Conservation (phyloP, 371 early-diverging fungal species). For the Actinomortierella wolfii region DNA sequence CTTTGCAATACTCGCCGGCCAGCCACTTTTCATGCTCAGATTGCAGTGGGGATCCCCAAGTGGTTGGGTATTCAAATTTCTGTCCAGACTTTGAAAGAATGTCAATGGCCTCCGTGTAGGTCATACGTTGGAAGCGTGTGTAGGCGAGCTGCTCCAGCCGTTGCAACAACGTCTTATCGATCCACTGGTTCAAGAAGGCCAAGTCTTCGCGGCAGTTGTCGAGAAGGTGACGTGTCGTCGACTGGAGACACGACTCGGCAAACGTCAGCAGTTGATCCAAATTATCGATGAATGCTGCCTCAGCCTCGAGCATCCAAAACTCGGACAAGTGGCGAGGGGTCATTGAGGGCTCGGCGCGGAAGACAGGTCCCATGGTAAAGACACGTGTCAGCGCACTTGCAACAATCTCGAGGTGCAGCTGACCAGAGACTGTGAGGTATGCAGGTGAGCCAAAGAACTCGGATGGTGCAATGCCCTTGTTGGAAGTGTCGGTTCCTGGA, state of each 20-base stretch:
- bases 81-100: slow-evolving; percentile 50
- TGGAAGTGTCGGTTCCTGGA: not conserved
- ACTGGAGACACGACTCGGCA: slow-evolving; percentile 58
- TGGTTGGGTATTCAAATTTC: slow-evolving; percentile 66
- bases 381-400: slow-evolving; percentile 80
- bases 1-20: slow-evolving; percentile 65
- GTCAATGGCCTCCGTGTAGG: slow-evolving; percentile 84
- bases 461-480: slow-evolving; percentile 30
- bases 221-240: slow-evolving; percentile 55
- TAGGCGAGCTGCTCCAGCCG: slow-evolving; percentile 42
- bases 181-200: slow-evolving; percentile 56
- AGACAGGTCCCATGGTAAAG: slow-evolving; percentile 87
- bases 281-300: slow-evolving; percentile 74
- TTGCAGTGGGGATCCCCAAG: slow-evolving; percentile 82
- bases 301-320: slow-evolving; percentile 97
- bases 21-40: slow-evolving; percentile 90
- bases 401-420: slow-evolving; percentile 86
- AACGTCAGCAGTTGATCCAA: slow-evolving; percentile 61
- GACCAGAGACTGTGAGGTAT: slow-evolving; percentile 88
- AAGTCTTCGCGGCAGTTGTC: slow-evolving; percentile 59
- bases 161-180: slow-evolving; percentile 51
- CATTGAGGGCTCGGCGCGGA: slow-evolving; percentile 87
- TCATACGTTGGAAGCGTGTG: slow-evolving; percentile 73
- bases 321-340: slow-evolving; percentile 91
- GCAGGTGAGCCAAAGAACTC: slow-evolving; percentile 80